A percentile compares a stretch with the other conserved stretches of the same genome.
Conservation (phyloP, 352 stramenopile species). For the Globisporangium cystogenes region DNA sequence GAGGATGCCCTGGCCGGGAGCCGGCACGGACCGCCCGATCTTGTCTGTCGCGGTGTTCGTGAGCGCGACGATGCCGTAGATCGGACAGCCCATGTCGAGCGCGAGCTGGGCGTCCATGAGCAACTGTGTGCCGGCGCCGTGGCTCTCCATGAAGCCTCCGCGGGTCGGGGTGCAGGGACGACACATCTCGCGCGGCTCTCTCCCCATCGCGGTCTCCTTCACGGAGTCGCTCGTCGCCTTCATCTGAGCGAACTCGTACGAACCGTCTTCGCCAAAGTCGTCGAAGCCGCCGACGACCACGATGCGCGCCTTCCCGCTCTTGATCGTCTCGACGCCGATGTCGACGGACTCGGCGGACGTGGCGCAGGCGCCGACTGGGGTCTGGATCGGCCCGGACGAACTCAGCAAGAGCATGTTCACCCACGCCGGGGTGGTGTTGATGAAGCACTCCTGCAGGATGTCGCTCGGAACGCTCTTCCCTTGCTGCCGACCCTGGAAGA, state of each 20-base stretch:
- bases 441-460: slow-evolving; percentile 81
- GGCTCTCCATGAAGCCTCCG: slow-evolving; percentile 87
- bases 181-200: slow-evolving; percentile 79
- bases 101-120: slow-evolving; percentile 86
- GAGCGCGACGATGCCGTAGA: slow-evolving; percentile 80
- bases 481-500: slow-evolving; percentile 66
- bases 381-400: slow-evolving; percentile 88
- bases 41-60: slow-evolving; percentile 88
- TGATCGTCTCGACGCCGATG: slow-evolving; percentile 86
- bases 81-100: slow-evolving; percentile 83
- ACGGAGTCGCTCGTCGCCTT: slow-evolving; percentile 84
- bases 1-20: slow-evolving; percentile 81
- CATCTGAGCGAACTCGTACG: slow-evolving; percentile 89
- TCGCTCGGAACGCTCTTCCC: slow-evolving; percentile 77
- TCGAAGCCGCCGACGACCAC: slow-evolving; percentile 85
- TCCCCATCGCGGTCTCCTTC: slow-evolving; percentile 74
- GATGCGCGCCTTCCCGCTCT: slow-evolving; percentile 80
- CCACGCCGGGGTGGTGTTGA: slow-evolving; percentile 86
- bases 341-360: slow-evolving; percentile 86
- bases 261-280: slow-evolving; percentile 82
- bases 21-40: slow-evolving; percentile 77
- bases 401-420: slow-evolving; percentile 88
- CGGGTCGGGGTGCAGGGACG: slow-evolving; percentile 73
- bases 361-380: slow-evolving; percentile 77
- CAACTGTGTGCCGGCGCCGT: slow-evolving; percentile 83